Base-by-base conservation (phyloP, 2,329 filamentous ascomycete species). In the Raffaelea arxii region DNA sequence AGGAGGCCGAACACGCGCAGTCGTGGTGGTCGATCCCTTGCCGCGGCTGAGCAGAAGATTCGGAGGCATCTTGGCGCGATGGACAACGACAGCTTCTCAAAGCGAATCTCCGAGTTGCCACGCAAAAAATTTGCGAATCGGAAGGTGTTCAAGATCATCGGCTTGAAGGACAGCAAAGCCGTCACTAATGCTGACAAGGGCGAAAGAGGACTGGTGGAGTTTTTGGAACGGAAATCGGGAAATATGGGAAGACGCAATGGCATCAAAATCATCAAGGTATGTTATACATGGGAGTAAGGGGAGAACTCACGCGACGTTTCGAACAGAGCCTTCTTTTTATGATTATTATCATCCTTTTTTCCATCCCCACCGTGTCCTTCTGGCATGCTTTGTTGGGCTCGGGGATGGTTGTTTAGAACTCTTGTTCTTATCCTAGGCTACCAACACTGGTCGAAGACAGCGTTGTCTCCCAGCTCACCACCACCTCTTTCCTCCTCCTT, bases 191-290 rank as follows among this genome's bases (percentile, higher is more conserved):
- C 73, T 25, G 84, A 84, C 46, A 81, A 83, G 42, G 84, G 84
- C 19, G 59, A 84, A 23, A 72, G 74, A 49, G 75, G 78, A 49
- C 69, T 88, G 25, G 62, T 88, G 45, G 68, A 70, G 43, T 88
- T 87, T 59, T 65, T 89, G 52, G 82, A 88, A 65, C 78, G 80
- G 57, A 87, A 87, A 62, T 75, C 83, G 41, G 72, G 73, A 46
- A 65, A 71, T 53, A 69, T 78, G 56, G 67, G 68, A 58, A 70
- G 74, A 57, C n/a, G n/a, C n/a, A n/a, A n/a, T n/a, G 68, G 70
- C 54, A 69, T 86, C 56, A 79, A 73, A 60, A 80, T 90, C 53
- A 80, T 78, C 68, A 86, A 87, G 81, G 85, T 89, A 85, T 78
- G 82, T n/a, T 84, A 63, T 65, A 37, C 16, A 23, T 40, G 25